These are phyloP conservation scores for Candida stauntonica DNA, from an alignment of 805 yeast species.

Conservation along the genomic window DNA sequence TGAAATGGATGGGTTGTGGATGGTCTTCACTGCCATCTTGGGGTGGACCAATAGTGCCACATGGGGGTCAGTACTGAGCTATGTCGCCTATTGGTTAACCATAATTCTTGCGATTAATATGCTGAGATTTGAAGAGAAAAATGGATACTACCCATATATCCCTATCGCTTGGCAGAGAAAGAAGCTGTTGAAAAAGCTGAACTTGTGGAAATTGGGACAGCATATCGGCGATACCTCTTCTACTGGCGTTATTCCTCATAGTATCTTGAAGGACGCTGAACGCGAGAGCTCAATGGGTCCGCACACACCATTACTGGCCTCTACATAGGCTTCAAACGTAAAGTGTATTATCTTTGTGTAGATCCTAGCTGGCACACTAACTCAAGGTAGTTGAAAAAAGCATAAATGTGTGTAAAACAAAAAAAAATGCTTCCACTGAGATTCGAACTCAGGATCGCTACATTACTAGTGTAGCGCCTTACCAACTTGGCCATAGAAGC, in stretches of 20 bases:
- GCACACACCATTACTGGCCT: conserved; percentile 1
- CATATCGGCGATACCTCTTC: conserved; percentile 1
- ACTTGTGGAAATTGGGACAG: conserved; percentile 15
- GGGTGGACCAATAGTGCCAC: conserved; percentile 97
- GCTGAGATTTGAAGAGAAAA: conserved; percentile 48
- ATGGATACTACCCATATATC: conserved; percentile 55
- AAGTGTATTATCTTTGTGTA: neutral
- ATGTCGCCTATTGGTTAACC: conserved; percentile 64
- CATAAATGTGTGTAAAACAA: no score
- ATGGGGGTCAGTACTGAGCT: conserved; percentile 76
- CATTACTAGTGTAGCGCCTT: conserved; percentile 84
- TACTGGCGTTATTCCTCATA: conserved; percentile 12
- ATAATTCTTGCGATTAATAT: conserved; percentile 40
- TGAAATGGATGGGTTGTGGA: conserved; percentile 88
- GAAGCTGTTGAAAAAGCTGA: conserved; percentile 39
- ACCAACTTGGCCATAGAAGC: conserved; percentile 62
- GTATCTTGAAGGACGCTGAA: conserved; percentile 1
- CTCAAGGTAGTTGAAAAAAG: no score
- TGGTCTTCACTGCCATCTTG: conserved; percentile 79
- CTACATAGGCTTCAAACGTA: neutral
- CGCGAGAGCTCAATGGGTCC: conserved; percentile 1
- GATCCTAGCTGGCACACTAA: neutral
- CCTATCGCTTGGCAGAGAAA: conserved; percentile 61
- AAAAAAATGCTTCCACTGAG: conserved; percentile 56
- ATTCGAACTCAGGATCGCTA: conserved; percentile 76